phyloP scores from a whole-genome alignment of 2,329 filamentous ascomycete species.

The Beauveria varroae region DNA sequence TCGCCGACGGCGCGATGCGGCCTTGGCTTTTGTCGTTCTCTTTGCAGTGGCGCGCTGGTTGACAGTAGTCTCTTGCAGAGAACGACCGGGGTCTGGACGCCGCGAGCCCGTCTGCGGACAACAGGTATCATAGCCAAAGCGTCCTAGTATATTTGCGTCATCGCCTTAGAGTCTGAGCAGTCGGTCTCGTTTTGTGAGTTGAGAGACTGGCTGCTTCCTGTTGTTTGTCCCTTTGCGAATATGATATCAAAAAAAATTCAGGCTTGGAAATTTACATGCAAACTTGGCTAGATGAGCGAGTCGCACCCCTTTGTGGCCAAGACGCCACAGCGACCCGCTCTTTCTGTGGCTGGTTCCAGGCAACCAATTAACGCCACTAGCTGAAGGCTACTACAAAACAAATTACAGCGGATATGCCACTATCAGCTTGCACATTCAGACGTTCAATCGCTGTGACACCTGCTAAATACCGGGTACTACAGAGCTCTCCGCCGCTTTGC shows the following conservation, averaged over 20 bases:
- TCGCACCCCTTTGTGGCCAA: not conserved
- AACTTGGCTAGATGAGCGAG: not conserved
- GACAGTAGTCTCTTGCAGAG: not conserved
- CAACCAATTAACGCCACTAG: not conserved
- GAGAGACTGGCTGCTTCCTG: not conserved
- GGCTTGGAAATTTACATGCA: not conserved
- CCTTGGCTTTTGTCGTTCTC: not conserved
- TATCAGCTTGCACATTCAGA: not conserved
- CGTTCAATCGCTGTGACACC: not conserved
- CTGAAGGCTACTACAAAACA: not conserved
- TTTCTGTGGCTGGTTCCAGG: not conserved
- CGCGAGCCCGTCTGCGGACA: slow-evolving; percentile 5
- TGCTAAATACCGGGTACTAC: not conserved
- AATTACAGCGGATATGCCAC: not conserved
- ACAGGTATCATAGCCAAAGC: slow-evolving; percentile 1
- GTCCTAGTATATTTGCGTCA: slow-evolving; percentile 3
- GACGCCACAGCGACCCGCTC: not conserved
- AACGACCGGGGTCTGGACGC: not conserved
- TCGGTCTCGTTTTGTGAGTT: not conserved
- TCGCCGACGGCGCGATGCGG: not conserved
- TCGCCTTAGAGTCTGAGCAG: not conserved
- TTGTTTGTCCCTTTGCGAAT: not conserved
- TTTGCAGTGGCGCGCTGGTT: not conserved
- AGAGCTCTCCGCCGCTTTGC: not conserved
- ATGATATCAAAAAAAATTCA: not conserved